phyloP scores from a whole-genome alignment of 1,284 basidiomycete species.

The Ustilago sp. region DNA sequence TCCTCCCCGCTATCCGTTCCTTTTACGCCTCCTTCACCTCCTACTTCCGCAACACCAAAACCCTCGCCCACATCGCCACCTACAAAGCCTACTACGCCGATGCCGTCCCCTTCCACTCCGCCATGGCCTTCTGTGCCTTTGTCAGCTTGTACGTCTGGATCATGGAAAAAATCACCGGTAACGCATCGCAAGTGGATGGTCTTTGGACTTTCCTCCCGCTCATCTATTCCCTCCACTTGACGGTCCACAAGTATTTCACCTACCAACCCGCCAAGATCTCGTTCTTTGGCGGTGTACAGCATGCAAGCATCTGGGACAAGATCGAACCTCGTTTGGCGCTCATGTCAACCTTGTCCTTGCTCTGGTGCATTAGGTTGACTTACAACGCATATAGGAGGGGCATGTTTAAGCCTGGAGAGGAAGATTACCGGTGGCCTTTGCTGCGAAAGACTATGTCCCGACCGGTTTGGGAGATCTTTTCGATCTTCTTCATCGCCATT shows the following conservation, averaged over 20 bases:
- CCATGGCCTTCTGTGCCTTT: slow-evolving; percentile 54
- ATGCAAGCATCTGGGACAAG: slow-evolving; percentile 44
- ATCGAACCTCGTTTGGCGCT: slow-evolving; percentile 69
- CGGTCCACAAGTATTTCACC: slow-evolving; percentile 57
- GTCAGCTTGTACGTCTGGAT: slow-evolving; percentile 58
- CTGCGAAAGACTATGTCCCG: slow-evolving; percentile 78
- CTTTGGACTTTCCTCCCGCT: slow-evolving; percentile 65
- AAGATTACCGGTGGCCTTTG: slow-evolving; percentile 91
- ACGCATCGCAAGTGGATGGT: slow-evolving; percentile 64
- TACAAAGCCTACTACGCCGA: slow-evolving; percentile 56
- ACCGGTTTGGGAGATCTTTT: slow-evolving; percentile 82
- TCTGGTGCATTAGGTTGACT: slow-evolving; percentile 75
- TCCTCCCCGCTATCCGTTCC: slow-evolving; percentile 46
- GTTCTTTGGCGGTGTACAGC: slow-evolving; percentile 38
- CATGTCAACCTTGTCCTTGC: slow-evolving; percentile 67
- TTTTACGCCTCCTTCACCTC: slow-evolving; percentile 40
- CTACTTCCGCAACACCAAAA: slow-evolving; percentile 32
- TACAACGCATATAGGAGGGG: slow-evolving; percentile 88
- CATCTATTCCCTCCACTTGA: slow-evolving; percentile 63
- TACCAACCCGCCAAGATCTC: slow-evolving; percentile 46
- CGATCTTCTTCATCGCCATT: slow-evolving; percentile 82
- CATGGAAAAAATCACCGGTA: slow-evolving; percentile 62
- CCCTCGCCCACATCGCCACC: slow-evolving; percentile 36
- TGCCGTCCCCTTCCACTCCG: slow-evolving; percentile 58
- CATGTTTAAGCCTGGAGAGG: slow-evolving; percentile 79